Percentiles rank a stretch among this genome's conserved stretches.
phyloP scores from a whole-genome alignment of 176 grass and related monocot genomes.

The Phoenix roebelenii region DNA sequence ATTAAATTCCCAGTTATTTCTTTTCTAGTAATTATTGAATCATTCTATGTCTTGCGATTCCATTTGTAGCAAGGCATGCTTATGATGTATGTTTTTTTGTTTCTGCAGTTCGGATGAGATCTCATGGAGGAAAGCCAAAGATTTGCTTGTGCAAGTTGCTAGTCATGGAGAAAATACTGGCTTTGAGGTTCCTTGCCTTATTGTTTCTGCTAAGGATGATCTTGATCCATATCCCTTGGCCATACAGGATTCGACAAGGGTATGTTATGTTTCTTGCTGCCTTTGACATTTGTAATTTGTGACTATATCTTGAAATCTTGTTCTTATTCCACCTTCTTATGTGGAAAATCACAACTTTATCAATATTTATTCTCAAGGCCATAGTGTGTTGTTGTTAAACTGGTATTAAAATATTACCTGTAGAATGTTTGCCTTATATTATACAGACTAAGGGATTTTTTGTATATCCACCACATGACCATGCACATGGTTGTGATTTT shows the following conservation, averaged over 20 bases:
- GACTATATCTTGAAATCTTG: too few relatives aligned
- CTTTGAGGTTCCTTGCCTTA: constrained; percentile 93
- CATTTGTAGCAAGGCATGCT: neutral
- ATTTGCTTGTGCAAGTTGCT: constrained; percentile 86
- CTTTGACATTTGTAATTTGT: too few relatives aligned
- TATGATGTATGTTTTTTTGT: neutral
- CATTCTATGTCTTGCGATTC: neutral
- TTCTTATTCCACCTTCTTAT: too few relatives aligned
- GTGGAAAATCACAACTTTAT: too few relatives aligned
- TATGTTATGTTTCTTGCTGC: constrained; percentile 17
- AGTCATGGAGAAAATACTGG: constrained; percentile 90
- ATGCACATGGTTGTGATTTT: too few relatives aligned
- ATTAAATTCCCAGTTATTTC: too few relatives aligned
- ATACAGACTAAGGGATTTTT: too few relatives aligned
- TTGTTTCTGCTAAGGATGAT: constrained; percentile 95
- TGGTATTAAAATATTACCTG: too few relatives aligned
- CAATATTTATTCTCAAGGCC: too few relatives aligned
- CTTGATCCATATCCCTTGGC: constrained; percentile 82
- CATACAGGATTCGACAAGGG: constrained; percentile 94
- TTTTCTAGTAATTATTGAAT: constrained; percentile 4
- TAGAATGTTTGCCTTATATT: too few relatives aligned
- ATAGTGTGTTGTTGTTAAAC: too few relatives aligned
- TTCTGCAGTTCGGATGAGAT: constrained; percentile 69
- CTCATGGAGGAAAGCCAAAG: constrained; percentile 80
- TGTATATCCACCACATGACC: too few relatives aligned